Evolutionary conservation across 2,329 filamentous ascomycete genomes (phyloP).

Genomic region (Colletotrichum phormii): DNA sequence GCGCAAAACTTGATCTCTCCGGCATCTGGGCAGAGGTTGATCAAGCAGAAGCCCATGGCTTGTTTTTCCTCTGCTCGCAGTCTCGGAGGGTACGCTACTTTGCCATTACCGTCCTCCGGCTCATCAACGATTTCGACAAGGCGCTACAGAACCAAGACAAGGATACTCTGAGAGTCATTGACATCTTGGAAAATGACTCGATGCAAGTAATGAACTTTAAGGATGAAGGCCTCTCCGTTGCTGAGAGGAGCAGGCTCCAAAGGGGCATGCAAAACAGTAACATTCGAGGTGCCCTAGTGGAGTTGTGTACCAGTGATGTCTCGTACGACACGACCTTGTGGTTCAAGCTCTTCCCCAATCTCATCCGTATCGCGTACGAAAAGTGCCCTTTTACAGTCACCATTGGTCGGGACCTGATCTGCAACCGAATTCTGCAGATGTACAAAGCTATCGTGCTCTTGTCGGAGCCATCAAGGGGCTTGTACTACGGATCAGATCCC

Average conservation of each 20-base stretch:
- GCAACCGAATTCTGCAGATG: constrained; percentile 92
- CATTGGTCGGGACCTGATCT: constrained; percentile 90
- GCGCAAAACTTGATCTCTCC: constrained; percentile 84
- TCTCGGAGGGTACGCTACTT: constrained; percentile 89
- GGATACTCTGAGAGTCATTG: constrained; percentile 81
- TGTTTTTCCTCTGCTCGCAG: constrained; percentile 98
- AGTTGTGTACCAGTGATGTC: constrained; percentile 94
- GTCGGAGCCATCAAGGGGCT: constrained; percentile 77
- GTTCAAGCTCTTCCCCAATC: constrained; percentile 98
- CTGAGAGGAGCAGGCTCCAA: constrained; percentile 91
- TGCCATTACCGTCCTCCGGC: constrained; percentile 89
- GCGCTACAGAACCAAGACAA: constrained; percentile 77
- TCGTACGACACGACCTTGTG: constrained; percentile 95
- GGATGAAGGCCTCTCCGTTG: constrained; percentile 89
- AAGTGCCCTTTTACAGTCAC: constrained; percentile 92
- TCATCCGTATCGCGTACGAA: constrained; percentile 90
- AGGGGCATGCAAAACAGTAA: constrained; percentile 88
- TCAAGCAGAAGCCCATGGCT: constrained; percentile 93
- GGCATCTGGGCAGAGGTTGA: constrained; percentile 94
- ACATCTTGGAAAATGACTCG: constrained; percentile 91
- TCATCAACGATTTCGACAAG: constrained; percentile 93
- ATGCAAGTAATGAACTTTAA: constrained; percentile 91
- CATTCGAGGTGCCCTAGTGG: constrained; percentile 86
- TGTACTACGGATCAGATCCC: constrained; percentile 71
- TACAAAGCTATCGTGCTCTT: constrained; percentile 84